A percentile compares a stretch with the other conserved stretches of the same genome.
Evolutionary conservation across 768 basidiomycete species (phyloP).

Genomic region (Boletus bicolor): DNA sequence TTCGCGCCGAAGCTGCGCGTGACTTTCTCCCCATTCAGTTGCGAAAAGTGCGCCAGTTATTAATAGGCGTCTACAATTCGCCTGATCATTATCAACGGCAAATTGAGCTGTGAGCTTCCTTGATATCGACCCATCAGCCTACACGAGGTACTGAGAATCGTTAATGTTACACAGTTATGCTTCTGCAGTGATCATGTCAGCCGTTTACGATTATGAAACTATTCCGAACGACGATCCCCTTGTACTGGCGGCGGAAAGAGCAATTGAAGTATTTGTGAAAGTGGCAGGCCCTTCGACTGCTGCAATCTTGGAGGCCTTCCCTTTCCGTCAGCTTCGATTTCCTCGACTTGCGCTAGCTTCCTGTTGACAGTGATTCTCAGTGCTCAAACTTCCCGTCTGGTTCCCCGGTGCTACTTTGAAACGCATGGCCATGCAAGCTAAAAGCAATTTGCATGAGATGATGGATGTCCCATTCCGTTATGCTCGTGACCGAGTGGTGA

Average conservation of each 20-base stretch:
- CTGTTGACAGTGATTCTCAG: conserved; percentile 20
- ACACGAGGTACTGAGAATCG: conserved; percentile 1
- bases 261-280: conserved; percentile 26
- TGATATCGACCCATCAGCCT: not conserved
- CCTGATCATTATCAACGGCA: conserved; percentile 28
- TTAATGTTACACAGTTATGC: conserved; percentile 24
- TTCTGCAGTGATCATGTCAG: conserved; percentile 32
- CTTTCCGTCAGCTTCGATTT: conserved; percentile 27
- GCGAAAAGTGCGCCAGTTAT: conserved; percentile 28
- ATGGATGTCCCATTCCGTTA: conserved; percentile 29
- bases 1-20: conserved; percentile 26
- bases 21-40: conserved; percentile 26
- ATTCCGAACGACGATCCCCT: conserved; percentile 27
- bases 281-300: conserved; percentile 25
- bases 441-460: conserved; percentile 28
- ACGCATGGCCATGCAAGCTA: conserved; percentile 30
- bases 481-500: conserved; percentile 27
- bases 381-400: conserved; percentile 32
- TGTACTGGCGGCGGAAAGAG: conserved; percentile 29
- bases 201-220: conserved; percentile 34
- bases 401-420: conserved; percentile 36
- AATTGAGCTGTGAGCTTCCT: conserved; percentile 29
- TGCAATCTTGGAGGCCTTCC: conserved; percentile 30
- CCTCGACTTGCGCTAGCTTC: not conserved
- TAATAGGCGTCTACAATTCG: conserved; percentile 20